Conservation (phyloP, 441 rosid genomes). For the Erodium trifolium region DNA sequence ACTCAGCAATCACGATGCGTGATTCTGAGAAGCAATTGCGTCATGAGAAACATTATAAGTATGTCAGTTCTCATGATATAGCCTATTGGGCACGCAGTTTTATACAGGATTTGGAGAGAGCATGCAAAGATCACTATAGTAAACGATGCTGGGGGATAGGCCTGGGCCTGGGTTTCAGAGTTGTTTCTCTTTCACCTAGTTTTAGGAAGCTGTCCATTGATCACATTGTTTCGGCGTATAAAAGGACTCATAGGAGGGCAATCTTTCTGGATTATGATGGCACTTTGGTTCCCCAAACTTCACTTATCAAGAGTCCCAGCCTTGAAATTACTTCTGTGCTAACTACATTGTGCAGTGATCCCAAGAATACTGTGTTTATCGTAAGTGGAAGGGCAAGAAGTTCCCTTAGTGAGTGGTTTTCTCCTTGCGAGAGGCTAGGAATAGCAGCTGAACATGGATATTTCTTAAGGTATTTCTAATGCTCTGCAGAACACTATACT, state of each 20-base stretch:
- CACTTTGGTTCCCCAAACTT: conserved; percentile 58
- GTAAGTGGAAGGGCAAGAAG: conserved; percentile 74
- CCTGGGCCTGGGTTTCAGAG: conserved; percentile 72
- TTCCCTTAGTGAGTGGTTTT: conserved; percentile 65
- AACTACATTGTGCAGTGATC: conserved; percentile 50
- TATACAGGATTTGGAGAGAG: conserved; percentile 67
- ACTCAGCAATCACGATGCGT: conserved; percentile 48
- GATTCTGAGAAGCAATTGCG: conserved; percentile 75
- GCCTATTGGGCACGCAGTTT: conserved; percentile 79
- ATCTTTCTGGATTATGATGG: conserved; percentile 85
- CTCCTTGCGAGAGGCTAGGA: conserved; percentile 29
- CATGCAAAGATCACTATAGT: conserved; percentile 65
- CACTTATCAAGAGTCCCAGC: conserved; percentile 55
- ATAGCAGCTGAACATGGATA: conserved; percentile 85
- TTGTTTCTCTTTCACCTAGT: conserved; percentile 71
- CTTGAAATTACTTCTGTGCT: conserved; percentile 53
- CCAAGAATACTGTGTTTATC: conserved; percentile 66
- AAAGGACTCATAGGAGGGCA: conserved; percentile 55
- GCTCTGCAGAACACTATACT: not conserved
- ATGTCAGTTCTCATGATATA: conserved; percentile 71
- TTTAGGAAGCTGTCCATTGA: conserved; percentile 63
- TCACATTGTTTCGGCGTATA: conserved; percentile 52
- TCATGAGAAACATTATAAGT: conserved; percentile 75
- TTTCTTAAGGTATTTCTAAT: conserved; percentile 43
- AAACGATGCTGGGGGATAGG: conserved; percentile 86